Base-by-base conservation (phyloP, 2,329 filamentous ascomycete species). In the Podosphaera fusca region DNA sequence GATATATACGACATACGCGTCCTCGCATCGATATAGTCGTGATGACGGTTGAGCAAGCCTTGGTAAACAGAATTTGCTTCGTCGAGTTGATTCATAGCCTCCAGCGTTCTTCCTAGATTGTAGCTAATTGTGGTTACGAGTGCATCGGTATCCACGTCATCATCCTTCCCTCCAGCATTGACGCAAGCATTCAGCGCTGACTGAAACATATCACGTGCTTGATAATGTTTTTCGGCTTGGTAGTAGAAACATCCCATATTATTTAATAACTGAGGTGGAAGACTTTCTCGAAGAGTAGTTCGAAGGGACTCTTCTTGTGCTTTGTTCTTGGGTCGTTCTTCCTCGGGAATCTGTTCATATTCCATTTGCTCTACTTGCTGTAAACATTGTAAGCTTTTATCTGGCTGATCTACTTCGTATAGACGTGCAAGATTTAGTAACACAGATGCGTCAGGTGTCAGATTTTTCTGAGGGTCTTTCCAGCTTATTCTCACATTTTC, bases 171-270 rank as follows among this genome's bases (percentile, higher is more conserved):
- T 52, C 81, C 80, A 60, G 87, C 82, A 63, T 85, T 84, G 63
- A 94, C 81, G 66, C 89, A 95, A 14, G 90, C 87, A 60, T 84
- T 84, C 56, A 98, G 72, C 0, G 89, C 92, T n/a, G 85, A 82
- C 68, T 98, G 87, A 67, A 96, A 98, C 71, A 94, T 78, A 55
- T 90, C 83, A 62, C 86, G 83, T 30, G 92, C 89, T 60, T 80
- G 75, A 29, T 84, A 80, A 61, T 85, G 82, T 66, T 87, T 88
- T 64, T 94, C 88, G 1, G 81, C 77, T 67, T 95, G 88, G 63
- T 87, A 95, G 63, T 94, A 81, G 70, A 96, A 96, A 69, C 89
- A 95, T 4, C 87, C 92, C 67, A 96, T 94, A 68, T 98, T 98
- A 74, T 96, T 98, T 49, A 98, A 76, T 1, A 96, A 75, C 66